phyloP scores from a whole-genome alignment of 2,329 filamentous ascomycete genomes.

The Phialophora macrospora region DNA sequence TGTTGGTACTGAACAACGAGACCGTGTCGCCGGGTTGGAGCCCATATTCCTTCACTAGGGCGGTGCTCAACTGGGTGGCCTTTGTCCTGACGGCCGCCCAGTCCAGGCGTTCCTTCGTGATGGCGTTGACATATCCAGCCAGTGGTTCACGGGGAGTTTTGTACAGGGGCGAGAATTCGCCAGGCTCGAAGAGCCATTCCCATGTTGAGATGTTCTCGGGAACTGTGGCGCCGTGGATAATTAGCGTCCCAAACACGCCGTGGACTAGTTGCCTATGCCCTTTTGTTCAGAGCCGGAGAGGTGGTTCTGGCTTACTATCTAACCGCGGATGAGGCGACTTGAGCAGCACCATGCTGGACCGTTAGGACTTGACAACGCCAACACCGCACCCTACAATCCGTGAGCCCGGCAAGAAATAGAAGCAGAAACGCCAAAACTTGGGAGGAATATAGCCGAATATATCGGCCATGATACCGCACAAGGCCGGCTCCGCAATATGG shows the following conservation, averaged over 20 bases:
- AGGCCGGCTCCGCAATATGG: background rate
- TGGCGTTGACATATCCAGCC: slow-evolving; percentile 62
- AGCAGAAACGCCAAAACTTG: background rate
- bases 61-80: slow-evolving; percentile 64
- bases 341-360: slow-evolving; percentile 34
- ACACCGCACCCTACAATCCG: background rate
- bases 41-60: slow-evolving; percentile 61
- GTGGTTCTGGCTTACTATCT: slow-evolving; percentile 28
- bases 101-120: slow-evolving; percentile 62
- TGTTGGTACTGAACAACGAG: slow-evolving; percentile 66
- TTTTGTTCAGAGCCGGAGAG: background rate
- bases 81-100: slow-evolving; percentile 62
- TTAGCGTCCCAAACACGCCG: background rate
- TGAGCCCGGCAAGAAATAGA: slow-evolving; percentile 2
- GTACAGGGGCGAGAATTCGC: slow-evolving; percentile 55
- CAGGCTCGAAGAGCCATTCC: slow-evolving; percentile 65
- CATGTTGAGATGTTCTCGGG: slow-evolving; percentile 62
- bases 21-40: slow-evolving; percentile 62
- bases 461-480: slow-evolving; percentile 11
- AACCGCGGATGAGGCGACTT: slow-evolving; percentile 36
- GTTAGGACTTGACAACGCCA: background rate
- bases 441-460: slow-evolving; percentile 9
- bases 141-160: slow-evolving; percentile 48
- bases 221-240: slow-evolving; percentile 47
- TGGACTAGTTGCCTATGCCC: background rate